Evolutionary conservation across 805 yeast genomes (phyloP), one percentile per base, ranked within the genome.

Genomic region (Metschnikowia cubensis): DNA sequence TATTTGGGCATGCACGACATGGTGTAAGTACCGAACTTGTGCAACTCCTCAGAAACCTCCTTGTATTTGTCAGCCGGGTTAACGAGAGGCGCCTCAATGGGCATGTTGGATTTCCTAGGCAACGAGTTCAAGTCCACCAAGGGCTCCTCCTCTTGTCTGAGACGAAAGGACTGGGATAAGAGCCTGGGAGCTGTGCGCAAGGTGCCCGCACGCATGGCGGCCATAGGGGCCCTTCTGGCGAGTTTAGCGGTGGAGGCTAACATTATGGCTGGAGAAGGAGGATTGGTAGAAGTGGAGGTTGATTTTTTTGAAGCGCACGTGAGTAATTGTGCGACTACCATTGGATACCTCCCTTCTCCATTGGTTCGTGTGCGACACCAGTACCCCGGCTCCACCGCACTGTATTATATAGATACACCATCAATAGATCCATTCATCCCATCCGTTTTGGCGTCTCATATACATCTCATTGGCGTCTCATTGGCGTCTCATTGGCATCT

Each of bases 1-100:
- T 73, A 87, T 68, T 87, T 89, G 43, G 96, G 96, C 71, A 89
- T 64, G 55, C 87, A 80, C 7, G 88, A 77, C 78, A 85, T 84
- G 56, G 89, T 66, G 64, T 89, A 89, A 49, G 81, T 78, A 25
- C 96, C 96, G 67, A 86, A 89, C 69, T 82, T 81, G 73, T 87
- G 95, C 54, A 88, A 75, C 57, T 85, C 89, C 63, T 83, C 91
- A 47, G 69, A 67, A 52, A 80, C 83, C 56, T 79, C 87, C 61
- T 73, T 73, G 70, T 83, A 87, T 64, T 82, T 77, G 57, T 87
- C 96, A 47, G 89, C 83, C 39, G 95, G 95, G 71, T 89, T 87
- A 53, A 79, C 82, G 51, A 86, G 65, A 14, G 85, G 85, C 18
- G 69, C 76, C 34, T 65, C 63, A 47, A 59, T 60, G 8, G 66